Evolutionary conservation across 192 early-diverging fungal species (phyloP).

Genomic region (Blastocladiella britannica): DNA sequence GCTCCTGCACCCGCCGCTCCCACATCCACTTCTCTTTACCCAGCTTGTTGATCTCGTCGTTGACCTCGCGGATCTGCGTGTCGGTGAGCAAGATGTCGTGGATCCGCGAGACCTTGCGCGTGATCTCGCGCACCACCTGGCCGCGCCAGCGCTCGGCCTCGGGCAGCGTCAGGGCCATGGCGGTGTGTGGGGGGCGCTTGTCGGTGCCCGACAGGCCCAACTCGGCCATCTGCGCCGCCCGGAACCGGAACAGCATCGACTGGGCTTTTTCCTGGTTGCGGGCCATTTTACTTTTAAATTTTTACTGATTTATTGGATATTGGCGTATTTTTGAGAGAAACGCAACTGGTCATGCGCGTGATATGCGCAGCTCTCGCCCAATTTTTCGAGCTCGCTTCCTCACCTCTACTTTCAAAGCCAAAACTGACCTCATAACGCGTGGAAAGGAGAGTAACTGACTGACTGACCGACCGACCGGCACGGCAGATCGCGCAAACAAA

Average conservation of each 20-base stretch:
- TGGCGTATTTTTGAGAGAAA: too few relatives aligned
- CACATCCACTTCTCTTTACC: conserved; percentile 77
- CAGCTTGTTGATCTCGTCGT: conserved; percentile 90
- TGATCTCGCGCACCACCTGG: conserved; percentile 73
- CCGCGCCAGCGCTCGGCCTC: conserved; percentile 85
- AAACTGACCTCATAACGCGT: too few relatives aligned
- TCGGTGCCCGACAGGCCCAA: conserved; percentile 45
- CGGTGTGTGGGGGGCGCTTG: conserved; percentile 53
- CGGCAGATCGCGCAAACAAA: too few relatives aligned
- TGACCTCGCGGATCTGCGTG: conserved; percentile 75
- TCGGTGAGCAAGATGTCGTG: conserved; percentile 95
- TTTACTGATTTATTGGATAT: too few relatives aligned
- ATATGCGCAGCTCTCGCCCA: too few relatives aligned
- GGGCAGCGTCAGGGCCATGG: conserved; percentile 37
- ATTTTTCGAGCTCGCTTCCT: too few relatives aligned
- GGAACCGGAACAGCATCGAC: conserved; percentile 94
- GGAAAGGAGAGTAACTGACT: too few relatives aligned
- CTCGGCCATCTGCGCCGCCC: conserved; percentile 75
- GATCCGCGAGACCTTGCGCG: conserved; percentile 69
- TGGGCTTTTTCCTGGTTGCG: conserved; percentile 97
- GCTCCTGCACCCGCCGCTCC: conserved; percentile 73
- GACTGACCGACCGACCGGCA: too few relatives aligned
- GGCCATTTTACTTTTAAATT: too few relatives aligned
- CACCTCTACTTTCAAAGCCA: too few relatives aligned
- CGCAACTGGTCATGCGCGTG: too few relatives aligned